These are phyloP conservation scores for Phytophthora ohioensis DNA, from an alignment of 352 stramenopile species.

Conservation along the genomic window DNA sequence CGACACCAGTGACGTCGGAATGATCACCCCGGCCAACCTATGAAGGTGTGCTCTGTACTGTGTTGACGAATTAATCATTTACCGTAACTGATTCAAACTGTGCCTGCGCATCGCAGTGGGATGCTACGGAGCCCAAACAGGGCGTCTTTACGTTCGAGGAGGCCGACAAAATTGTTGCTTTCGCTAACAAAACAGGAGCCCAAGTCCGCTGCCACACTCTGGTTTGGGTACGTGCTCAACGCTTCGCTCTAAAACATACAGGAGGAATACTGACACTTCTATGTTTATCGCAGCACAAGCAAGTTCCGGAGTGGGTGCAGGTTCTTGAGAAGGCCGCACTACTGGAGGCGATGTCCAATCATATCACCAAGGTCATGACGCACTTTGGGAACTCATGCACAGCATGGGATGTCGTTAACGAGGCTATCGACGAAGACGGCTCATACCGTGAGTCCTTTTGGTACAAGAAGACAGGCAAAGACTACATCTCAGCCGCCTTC, in stretches of 20 bases:
- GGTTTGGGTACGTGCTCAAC: slow-evolving; percentile 34
- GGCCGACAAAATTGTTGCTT: slow-evolving; percentile 40
- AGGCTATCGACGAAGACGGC: slow-evolving; percentile 38
- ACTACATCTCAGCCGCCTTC: slow-evolving; percentile 43
- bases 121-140: slow-evolving; percentile 34
- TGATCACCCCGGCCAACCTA: slow-evolving; percentile 46
- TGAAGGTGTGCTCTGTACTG: slow-evolving; percentile 33
- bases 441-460: slow-evolving; percentile 47
- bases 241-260: no score
- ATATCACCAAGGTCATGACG: slow-evolving; percentile 47
- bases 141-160: slow-evolving; percentile 39
- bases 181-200: slow-evolving; percentile 37
- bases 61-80: background rate
- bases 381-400: slow-evolving; percentile 44
- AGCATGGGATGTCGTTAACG: slow-evolving; percentile 39
- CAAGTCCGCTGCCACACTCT: slow-evolving; percentile 41
- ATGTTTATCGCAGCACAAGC: slow-evolving; percentile 33
- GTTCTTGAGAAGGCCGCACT: slow-evolving; percentile 39
- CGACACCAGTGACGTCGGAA: slow-evolving; percentile 37
- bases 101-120: slow-evolving; percentile 26
- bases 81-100: slow-evolving; percentile 4
- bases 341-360: slow-evolving; percentile 38
- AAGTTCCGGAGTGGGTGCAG: slow-evolving; percentile 47
- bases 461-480: slow-evolving; percentile 47
- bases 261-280: background rate